Conservation (phyloP, 1,284 basidiomycete species). For the Earliella scabrosa region DNA sequence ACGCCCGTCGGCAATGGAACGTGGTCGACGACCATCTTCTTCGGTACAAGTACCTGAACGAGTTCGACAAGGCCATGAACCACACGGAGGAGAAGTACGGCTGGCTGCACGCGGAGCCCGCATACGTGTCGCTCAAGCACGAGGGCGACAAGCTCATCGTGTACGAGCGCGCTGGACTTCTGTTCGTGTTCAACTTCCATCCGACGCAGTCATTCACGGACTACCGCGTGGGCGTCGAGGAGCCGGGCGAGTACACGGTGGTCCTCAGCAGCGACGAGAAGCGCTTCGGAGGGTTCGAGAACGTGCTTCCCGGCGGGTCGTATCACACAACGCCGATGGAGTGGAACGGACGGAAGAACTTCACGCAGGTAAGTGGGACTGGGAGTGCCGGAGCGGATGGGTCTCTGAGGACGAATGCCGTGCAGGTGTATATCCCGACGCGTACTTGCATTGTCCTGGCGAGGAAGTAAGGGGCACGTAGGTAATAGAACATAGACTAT, state of each 20-base stretch:
- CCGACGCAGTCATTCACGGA: conserved; percentile 87
- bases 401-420: conserved; percentile 9
- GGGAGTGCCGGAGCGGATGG: not conserved
- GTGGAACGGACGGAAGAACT: conserved; percentile 94
- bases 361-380: conserved; percentile 68
- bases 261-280: conserved; percentile 87
- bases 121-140: conserved; percentile 92
- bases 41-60: conserved; percentile 92
- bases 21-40: conserved; percentile 85
- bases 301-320: conserved; percentile 67
- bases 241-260: conserved; percentile 85
- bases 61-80: conserved; percentile 97
- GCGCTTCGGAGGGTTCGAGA: conserved; percentile 88
- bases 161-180: conserved; percentile 89
- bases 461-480: conserved; percentile 39
- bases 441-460: conserved; percentile 78
- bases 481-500: too few species aligned
- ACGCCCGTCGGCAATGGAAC: conserved; percentile 96
- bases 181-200: conserved; percentile 99
- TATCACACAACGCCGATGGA: conserved; percentile 86
- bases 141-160: conserved; percentile 92
- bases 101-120: conserved; percentile 89
- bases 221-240: conserved; percentile 91
- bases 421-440: conserved; percentile 79
- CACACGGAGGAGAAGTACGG: conserved; percentile 75